Conservation (phyloP, 345 rosid species). For the Pistacia atlantica region DNA sequence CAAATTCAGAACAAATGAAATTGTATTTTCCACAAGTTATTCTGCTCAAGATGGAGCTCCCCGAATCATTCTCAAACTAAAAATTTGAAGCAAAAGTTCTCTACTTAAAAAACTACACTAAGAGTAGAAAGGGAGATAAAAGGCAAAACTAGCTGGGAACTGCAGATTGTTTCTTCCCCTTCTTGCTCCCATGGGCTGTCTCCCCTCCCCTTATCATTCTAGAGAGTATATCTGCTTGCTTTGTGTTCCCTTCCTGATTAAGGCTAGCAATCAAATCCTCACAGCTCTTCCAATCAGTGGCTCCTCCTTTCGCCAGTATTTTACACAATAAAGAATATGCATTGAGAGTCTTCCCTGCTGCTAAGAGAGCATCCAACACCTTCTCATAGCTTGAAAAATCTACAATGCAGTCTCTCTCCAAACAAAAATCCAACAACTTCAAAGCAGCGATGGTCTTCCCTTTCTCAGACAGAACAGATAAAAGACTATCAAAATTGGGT, state of each 20-base stretch:
- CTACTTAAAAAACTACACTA: conserved; percentile 2
- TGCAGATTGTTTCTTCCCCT: conserved; percentile 39
- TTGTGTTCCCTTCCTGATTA: conserved; percentile 77
- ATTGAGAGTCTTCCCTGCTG: conserved; percentile 85
- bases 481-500: conserved; percentile 59
- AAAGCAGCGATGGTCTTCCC: conserved; percentile 86
- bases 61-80: background rate
- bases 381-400: conserved; percentile 72
- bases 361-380: conserved; percentile 79
- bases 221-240: conserved; percentile 87
- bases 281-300: conserved; percentile 65
- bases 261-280: conserved; percentile 76
- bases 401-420: conserved; percentile 66
- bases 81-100: background rate
- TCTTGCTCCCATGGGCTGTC: conserved; percentile 32
- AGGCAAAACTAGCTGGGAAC: conserved; percentile 20
- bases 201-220: conserved; percentile 62
- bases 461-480: conserved; percentile 67
- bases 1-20: background rate
- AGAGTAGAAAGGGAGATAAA: background rate
- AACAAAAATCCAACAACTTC: conserved; percentile 69
- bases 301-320: conserved; percentile 75
- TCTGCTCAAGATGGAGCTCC: background rate
- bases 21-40: background rate
- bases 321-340: conserved; percentile 85